Evolutionary conservation across 108 stramenopile species (phyloP), one percentile per base, ranked within the genome.

Genomic region (Pseudonitzschia pungens): DNA sequence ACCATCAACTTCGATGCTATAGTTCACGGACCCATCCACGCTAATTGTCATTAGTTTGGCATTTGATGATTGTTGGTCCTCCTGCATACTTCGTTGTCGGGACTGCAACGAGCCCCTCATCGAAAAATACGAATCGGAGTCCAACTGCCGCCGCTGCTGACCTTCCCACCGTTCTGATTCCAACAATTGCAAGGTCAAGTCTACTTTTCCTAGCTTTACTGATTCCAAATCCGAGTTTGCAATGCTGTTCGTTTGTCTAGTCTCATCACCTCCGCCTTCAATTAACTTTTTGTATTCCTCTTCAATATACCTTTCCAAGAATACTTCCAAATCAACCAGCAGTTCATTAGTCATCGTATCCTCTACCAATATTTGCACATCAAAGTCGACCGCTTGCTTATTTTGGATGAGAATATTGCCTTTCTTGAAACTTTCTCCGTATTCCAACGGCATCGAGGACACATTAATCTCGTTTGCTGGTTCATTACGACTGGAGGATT

Each of bases 1-100:
- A 20, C 66, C 66, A 67, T 67, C 66, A 43, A 67, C 66, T 48
- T 67, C 66, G 45, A 67, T 28, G 27, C 66, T 67, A 22, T 67
- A 67, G 21, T 44, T 16, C 43, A 67, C 66, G 9, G 43, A 22
- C 50, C 66, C 66, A 45, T 16, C 27, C 14, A 67, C 66, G 24
- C n/a, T 26, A 50, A 67, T 67, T 31, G 66, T 48, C 21, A 50
- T 27, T 7, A 67, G 16, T 67, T 50, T 48, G 26, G 28, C 24
- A 0, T 48, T 50, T 14, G 45, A 50, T 24, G 10, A 20, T 36
- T 65, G 64, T 10, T 4, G 18, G 11, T 65, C 31, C 10, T 67
- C 27, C 21, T 67, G 45, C 28, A 48, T 32, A 8, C 43, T 28
- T 22, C 45, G 66, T 50, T 67, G 45, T 29, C 11, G 6, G 10